Conservation (phyloP, 441 rosid species). For the Gossypium schwendimanii region DNA sequence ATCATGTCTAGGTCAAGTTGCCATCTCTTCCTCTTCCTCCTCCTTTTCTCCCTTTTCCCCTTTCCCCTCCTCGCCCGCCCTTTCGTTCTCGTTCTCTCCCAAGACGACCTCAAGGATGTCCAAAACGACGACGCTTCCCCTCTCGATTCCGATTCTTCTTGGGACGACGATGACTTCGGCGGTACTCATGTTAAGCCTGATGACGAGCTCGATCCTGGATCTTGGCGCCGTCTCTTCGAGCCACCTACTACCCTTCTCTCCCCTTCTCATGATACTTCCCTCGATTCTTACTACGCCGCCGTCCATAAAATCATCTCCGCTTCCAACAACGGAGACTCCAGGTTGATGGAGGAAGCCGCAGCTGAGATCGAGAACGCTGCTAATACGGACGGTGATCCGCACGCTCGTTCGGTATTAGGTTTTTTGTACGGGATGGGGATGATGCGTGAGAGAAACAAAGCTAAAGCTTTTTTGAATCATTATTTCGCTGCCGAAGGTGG, state of each 20-base stretch:
- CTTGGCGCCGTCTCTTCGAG: slow-evolving; percentile 86
- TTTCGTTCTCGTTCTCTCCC: slow-evolving; percentile 64
- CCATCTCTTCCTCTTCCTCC: slow-evolving; percentile 21
- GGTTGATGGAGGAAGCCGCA: slow-evolving; percentile 63
- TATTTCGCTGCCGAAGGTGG: slow-evolving; percentile 65
- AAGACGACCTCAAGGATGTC: slow-evolving; percentile 76
- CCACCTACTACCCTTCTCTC: slow-evolving; percentile 39
- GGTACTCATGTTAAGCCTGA: slow-evolving; percentile 64
- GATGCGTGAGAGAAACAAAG: slow-evolving; percentile 66
- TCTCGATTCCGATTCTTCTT: slow-evolving; percentile 37
- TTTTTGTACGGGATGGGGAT: slow-evolving; percentile 66
- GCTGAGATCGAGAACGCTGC: slow-evolving; percentile 56
- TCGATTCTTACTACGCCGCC: slow-evolving; percentile 43
- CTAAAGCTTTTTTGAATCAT: slow-evolving; percentile 70
- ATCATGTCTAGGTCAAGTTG: neutral
- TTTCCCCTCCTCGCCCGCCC: slow-evolving; percentile 49
- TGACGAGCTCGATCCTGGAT: slow-evolving; percentile 87
- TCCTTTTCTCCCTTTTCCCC: slow-evolving; percentile 28
- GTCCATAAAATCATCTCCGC: slow-evolving; percentile 52
- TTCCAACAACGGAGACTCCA: slow-evolving; percentile 41
- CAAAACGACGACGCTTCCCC: slow-evolving; percentile 34
- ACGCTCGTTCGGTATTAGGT: slow-evolving; percentile 70
- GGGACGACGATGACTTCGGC: slow-evolving; percentile 89
- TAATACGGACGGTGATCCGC: slow-evolving; percentile 47
- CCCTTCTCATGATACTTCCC: slow-evolving; percentile 12